These are phyloP conservation scores for Hysterangium stoloniferum DNA, from an alignment of 768 basidiomycete species.

Conservation along the genomic window DNA sequence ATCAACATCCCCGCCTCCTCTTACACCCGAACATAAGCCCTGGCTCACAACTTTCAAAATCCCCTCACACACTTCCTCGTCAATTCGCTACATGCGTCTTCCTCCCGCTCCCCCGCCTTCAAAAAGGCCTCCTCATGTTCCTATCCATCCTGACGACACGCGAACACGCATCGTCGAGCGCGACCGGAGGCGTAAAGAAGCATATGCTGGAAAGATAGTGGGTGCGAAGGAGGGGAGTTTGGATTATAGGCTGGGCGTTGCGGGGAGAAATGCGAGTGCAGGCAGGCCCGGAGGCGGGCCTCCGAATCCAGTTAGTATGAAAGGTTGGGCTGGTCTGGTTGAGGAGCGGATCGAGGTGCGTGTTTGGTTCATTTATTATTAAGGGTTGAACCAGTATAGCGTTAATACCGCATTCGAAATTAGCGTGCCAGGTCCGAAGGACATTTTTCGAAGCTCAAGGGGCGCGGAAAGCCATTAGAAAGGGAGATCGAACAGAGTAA, in stretches of 20 bases:
- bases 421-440: constrained; percentile 64
- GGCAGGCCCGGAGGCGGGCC: constrained; percentile 19
- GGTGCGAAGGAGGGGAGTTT: constrained; percentile 64
- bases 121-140: too few species aligned
- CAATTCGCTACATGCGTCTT: constrained; percentile 46
- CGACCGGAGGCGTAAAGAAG: constrained; percentile 43
- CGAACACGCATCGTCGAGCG: constrained; percentile 35
- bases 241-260: constrained; percentile 66
- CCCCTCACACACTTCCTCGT: constrained; percentile 49
- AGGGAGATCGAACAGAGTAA: constrained; percentile 41
- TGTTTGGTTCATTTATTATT: background rate
- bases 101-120: constrained; percentile 20
- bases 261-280: constrained; percentile 18
- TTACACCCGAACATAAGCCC: constrained; percentile 46
- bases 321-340: constrained; percentile 67
- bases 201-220: constrained; percentile 47
- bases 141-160: constrained; percentile 24
- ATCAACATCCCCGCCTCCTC: constrained; percentile 19
- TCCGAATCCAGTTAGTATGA: constrained; percentile 53
- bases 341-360: constrained; percentile 76
- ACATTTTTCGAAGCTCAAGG: constrained; percentile 63
- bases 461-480: constrained; percentile 48
- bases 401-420: background rate
- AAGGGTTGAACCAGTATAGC: background rate
- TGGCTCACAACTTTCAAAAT: constrained; percentile 62